phyloP scores from a whole-genome alignment of 768 basidiomycete genomes.

The Hemileccinum rubropunctum region DNA sequence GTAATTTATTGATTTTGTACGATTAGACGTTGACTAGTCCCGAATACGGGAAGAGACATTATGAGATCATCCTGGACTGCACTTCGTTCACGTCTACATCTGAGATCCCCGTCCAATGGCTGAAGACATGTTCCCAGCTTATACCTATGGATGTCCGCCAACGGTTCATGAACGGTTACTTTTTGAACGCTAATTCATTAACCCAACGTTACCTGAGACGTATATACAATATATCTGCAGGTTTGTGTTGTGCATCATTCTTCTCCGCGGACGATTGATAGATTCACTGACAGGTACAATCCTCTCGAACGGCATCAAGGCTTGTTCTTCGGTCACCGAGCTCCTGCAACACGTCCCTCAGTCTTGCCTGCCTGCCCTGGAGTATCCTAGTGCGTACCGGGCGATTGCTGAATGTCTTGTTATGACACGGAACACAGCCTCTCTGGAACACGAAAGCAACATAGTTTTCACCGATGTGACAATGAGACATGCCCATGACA shows the following conservation, averaged over 20 bases:
- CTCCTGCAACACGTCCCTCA: constrained; percentile 55
- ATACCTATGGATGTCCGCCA: constrained; percentile 67
- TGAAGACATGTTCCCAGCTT: constrained; percentile 74
- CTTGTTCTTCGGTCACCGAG: constrained; percentile 63
- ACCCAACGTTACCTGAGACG: constrained; percentile 74
- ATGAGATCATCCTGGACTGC: constrained; percentile 80
- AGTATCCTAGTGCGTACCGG: constrained; percentile 50
- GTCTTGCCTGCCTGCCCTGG: constrained; percentile 44
- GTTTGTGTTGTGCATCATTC: constrained; percentile 26
- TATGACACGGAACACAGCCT: constrained; percentile 39
- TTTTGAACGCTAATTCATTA: constrained; percentile 71
- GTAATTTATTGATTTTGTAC: neutral
- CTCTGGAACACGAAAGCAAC: constrained; percentile 57
- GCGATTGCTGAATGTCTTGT: neutral
- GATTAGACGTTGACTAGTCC: constrained; percentile 52
- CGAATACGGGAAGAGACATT: constrained; percentile 45
- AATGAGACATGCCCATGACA: constrained; percentile 62
- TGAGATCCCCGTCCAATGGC: constrained; percentile 78
- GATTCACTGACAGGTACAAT: constrained; percentile 41
- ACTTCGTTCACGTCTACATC: constrained; percentile 73
- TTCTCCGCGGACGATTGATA: constrained; percentile 1
- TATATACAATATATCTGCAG: constrained; percentile 65
- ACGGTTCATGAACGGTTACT: constrained; percentile 59
- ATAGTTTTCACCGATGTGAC: constrained; percentile 59
- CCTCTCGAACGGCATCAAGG: constrained; percentile 50